phyloP scores from a whole-genome alignment of 1,284 basidiomycete species.

The Ustilago esculenta region DNA sequence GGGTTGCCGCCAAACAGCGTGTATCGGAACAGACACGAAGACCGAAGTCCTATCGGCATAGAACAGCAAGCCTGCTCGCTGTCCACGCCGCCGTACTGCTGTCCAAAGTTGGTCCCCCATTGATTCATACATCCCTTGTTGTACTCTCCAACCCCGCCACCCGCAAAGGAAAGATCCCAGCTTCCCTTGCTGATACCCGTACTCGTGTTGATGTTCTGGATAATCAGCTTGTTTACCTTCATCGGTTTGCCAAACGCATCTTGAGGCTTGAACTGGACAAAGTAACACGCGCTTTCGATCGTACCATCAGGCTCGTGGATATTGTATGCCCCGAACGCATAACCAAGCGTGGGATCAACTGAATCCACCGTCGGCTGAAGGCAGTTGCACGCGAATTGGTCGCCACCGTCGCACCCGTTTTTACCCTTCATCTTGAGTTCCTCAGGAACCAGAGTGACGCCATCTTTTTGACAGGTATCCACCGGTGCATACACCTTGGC shows the following conservation, averaged over 20 bases:
- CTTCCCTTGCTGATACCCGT: conserved; percentile 13
- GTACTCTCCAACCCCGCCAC: conserved; percentile 35
- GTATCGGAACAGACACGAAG: conserved; percentile 37
- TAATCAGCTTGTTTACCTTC: conserved; percentile 32
- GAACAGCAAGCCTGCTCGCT: conserved; percentile 21
- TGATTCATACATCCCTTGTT: conserved; percentile 26
- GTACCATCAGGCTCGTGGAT: conserved; percentile 15
- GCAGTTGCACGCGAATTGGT: conserved; percentile 28
- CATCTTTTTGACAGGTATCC: conserved; percentile 32
- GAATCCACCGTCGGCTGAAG: conserved; percentile 33
- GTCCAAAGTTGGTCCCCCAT: conserved; percentile 29
- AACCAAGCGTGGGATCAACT: conserved; percentile 19
- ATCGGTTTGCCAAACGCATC: conserved; percentile 30
- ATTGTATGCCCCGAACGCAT: conserved; percentile 41
- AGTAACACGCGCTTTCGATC: conserved; percentile 33
- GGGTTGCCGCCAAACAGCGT: conserved; percentile 23
- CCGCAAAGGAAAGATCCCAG: conserved; percentile 33
- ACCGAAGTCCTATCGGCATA: conserved; percentile 23
- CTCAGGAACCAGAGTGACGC: conserved; percentile 14
- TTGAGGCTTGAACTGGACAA: conserved; percentile 15
- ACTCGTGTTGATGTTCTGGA: conserved; percentile 46
- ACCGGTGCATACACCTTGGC: conserved; percentile 12
- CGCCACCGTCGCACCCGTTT: conserved; percentile 28
- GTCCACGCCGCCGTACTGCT: conserved; percentile 25
- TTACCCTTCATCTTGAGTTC: not conserved